Evolutionary conservation across 352 stramenopile genomes (phyloP), one percentile per base, ranked within the genome.

Genomic region (Phytophthora cactorum): DNA sequence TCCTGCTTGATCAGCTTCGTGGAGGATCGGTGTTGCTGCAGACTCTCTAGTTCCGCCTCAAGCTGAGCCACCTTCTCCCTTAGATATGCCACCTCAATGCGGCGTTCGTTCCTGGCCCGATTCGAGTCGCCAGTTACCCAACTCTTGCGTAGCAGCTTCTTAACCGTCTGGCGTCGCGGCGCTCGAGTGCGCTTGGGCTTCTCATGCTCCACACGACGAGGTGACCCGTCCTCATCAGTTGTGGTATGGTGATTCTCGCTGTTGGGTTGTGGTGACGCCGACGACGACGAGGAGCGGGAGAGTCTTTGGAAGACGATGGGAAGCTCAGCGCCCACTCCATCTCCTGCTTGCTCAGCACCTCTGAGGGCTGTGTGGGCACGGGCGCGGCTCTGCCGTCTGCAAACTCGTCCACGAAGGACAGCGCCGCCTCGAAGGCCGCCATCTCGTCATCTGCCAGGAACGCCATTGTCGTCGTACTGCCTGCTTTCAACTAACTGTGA

Each of bases 41-140:
- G 44, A 22, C n/a, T 17, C 51, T 75, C 55, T 11, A 83, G 17
- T 22, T 68, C 52, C 3, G 63, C 45, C 49, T 84, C 76, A 29
- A 84, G 54, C 34, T 80, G 73, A 10, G 47, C 52, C 15, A 84
- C 74, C 59, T 76, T 75, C 57, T 79, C 66, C 34, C 46, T 65
- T 11, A 83, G 44, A 50, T 83, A 81, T n/a, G 72, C 64, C 41
- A 83, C 70, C 49, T 83, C 75, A 52, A 81, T 72, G 17, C 69
- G 52, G 4, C 75, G 75, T 27, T 78, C 75, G 43, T 83, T 76
- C 36, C 75, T 72, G 17, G 74, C 75, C 3, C 70, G 69, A 47
- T 81, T 81, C 7, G 70, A 74, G 47, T 81, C 68, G 27, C 68
- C 68, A 4, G 63, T 72, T 22, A 60, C 63, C 68, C 68, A 75